A percentile compares a stretch with the other conserved stretches of the same genome.
These are phyloP conservation scores for Endocarpon pusillum DNA, from an alignment of 495 filamentous ascomycete genomes.

Conservation along the genomic window DNA sequence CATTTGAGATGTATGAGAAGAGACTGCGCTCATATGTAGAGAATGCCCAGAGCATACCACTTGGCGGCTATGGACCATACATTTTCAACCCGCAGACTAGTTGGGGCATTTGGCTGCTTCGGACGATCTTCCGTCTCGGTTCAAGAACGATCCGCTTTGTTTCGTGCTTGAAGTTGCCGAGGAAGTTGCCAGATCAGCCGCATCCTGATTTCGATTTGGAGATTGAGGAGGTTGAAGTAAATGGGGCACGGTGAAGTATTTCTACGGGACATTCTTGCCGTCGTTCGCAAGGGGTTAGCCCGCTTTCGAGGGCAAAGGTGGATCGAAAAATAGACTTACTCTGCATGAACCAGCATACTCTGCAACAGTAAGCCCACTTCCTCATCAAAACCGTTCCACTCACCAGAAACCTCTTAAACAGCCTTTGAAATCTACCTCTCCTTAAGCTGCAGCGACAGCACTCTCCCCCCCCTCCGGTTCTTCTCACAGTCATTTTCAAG, in stretches of 20 bases:
- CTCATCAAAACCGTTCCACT: too few species aligned
- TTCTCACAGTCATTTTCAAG: too few species aligned
- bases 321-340: too few species aligned
- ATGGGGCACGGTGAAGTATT: constrained; percentile 1
- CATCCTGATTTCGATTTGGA: constrained; percentile 2
- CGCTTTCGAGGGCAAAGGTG: not conserved
- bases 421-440: too few species aligned
- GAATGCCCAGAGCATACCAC: constrained; percentile 7
- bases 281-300: not conserved
- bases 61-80: constrained; percentile 8
- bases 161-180: not conserved
- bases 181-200: not conserved
- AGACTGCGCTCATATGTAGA: constrained; percentile 8
- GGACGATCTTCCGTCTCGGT: constrained; percentile 1
- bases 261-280: not conserved
- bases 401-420: too few species aligned
- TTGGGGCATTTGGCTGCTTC: constrained; percentile 9
- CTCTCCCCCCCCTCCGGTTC: too few species aligned
- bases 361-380: too few species aligned
- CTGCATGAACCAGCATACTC: too few species aligned
- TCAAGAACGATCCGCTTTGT: constrained; percentile 1
- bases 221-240: constrained; percentile 1
- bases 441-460: too few species aligned
- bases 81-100: constrained; percentile 7
- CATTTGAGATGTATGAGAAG: constrained; percentile 10